Percentiles rank a stretch among this genome's conserved stretches.
phyloP scores from a whole-genome alignment of 2,329 filamentous ascomycete genomes.

The Penicillium verrucosum region DNA sequence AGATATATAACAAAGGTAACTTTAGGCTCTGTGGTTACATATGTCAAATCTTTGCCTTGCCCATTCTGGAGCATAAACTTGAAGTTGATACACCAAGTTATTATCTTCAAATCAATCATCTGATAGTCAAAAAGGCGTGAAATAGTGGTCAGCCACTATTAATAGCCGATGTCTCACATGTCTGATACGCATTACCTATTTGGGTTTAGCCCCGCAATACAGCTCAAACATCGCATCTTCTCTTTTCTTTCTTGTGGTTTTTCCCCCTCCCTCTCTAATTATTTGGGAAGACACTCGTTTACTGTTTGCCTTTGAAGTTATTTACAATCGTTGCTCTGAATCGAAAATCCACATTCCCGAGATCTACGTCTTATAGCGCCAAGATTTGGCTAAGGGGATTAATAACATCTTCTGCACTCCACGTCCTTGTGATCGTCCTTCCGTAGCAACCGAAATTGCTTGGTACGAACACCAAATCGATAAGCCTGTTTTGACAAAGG shows the following conservation, averaged over 20 bases:
- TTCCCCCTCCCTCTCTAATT: not conserved
- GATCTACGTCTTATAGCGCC: conserved; percentile 20
- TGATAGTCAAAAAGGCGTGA: not conserved
- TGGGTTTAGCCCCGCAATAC: conserved; percentile 21
- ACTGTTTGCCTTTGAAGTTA: not conserved
- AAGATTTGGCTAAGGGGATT: conserved; percentile 8
- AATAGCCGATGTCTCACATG: conserved; percentile 26
- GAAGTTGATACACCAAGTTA: not conserved
- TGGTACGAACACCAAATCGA: not conserved
- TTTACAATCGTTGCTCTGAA: conserved; percentile 1
- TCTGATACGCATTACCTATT: conserved; percentile 8
- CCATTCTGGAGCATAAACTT: not conserved
- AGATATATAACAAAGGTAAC: not conserved
- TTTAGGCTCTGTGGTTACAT: not conserved
- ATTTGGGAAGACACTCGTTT: conserved; percentile 13
- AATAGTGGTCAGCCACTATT: conserved; percentile 12
- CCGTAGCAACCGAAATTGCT: conserved; percentile 2
- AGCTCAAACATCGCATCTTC: conserved; percentile 15
- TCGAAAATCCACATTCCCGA: conserved; percentile 8
- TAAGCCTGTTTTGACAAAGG: not conserved
- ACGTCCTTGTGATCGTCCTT: conserved; percentile 5
- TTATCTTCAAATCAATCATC: not conserved
- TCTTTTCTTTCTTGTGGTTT: conserved; percentile 6
- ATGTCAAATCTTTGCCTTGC: not conserved
- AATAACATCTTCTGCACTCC: conserved; percentile 13